Base-by-base conservation (phyloP, 2,329 filamentous ascomycete species). In the Claviceps humidiphila region DNA sequence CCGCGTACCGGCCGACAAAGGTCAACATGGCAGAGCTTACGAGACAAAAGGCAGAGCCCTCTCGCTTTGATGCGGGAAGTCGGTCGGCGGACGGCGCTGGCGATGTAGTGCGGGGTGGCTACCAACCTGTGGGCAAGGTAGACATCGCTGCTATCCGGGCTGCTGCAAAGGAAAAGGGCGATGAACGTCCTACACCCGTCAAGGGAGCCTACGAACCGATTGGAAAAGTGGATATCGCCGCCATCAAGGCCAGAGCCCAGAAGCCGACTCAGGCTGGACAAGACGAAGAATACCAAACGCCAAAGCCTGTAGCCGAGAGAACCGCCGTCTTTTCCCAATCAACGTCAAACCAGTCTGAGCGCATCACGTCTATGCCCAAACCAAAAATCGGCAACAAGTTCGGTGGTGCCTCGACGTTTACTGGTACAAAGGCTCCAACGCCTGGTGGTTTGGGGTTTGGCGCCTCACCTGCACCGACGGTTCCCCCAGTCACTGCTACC, bases 71-170 rank as follows among this genome's bases (percentile, higher is more conserved):
- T 51, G 67, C 72, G 51, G 66, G 74, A 34, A 61, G 71, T 42
- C 65, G 67, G 50, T 62, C 65, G 40, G 69, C 77, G 47, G 74
- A 79, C 47, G 66, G 69, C 5, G 53, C 59, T 38, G 59, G 68
- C 24, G 85, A 89, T 63, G 79, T 96, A 20, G 82, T 97, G 50
- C 86, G 72, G 63, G 93, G 93, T 45, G 85, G 78, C 16, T 98
- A 98, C 68, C 89, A 96, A 66, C 93, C 93, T 20, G 74, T 98
- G 60, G 93, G 93, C 53, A 97, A 96, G 71, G 87, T 98, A n/a
- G 90, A 98, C 63, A 97, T 98, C 69, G 86, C 85, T 24, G 90
- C 89, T 40, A 85, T 98, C 59, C 82, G 93, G 57, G 83, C 75
- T 65, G 88, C 78, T 73, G 89, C 70, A 63, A 83, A 75, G 73